Evolutionary conservation across 2,329 filamentous ascomycete species (phyloP).

Genomic region (Aschersonia sp.): DNA sequence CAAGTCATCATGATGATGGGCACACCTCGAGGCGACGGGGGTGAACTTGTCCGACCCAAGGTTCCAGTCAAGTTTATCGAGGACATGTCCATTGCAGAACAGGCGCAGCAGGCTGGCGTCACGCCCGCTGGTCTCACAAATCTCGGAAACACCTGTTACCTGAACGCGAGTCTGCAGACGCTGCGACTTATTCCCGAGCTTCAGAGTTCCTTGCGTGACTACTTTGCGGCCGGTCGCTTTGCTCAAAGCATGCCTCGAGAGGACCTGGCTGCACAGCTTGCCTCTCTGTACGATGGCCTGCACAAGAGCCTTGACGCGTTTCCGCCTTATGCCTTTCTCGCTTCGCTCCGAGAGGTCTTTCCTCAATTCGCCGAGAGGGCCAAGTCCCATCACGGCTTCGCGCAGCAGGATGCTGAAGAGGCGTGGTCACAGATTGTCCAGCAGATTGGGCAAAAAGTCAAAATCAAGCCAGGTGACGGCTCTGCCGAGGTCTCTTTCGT

Average conservation of each 20-base stretch:
- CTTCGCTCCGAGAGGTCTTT: slow-evolving; percentile 62
- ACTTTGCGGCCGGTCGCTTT: slow-evolving; percentile 15
- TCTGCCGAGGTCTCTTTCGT: slow-evolving; percentile 56
- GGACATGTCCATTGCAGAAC: slow-evolving; percentile 94
- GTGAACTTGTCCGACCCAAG: slow-evolving; percentile 54
- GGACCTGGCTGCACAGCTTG: slow-evolving; percentile 65
- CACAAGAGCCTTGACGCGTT: slow-evolving; percentile 78
- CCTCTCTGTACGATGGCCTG: slow-evolving; percentile 82
- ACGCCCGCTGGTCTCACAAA: slow-evolving; percentile 83
- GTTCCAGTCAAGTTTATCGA: slow-evolving; percentile 81
- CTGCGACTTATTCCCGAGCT: slow-evolving; percentile 82
- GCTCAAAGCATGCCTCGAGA: slow-evolving; percentile 30
- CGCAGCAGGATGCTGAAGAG: slow-evolving; percentile 98
- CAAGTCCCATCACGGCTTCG: slow-evolving; percentile 69
- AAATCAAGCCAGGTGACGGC: slow-evolving; percentile 37
- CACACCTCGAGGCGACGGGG: slow-evolving; percentile 51
- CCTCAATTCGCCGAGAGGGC: slow-evolving; percentile 89
- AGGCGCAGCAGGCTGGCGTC: slow-evolving; percentile 68
- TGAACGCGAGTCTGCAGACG: slow-evolving; percentile 94
- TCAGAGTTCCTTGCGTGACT: slow-evolving; percentile 60
- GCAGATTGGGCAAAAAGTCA: slow-evolving; percentile 66
- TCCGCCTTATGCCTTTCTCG: slow-evolving; percentile 69
- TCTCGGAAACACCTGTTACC: slow-evolving; percentile 94
- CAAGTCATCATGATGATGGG: slow-evolving; percentile 96
- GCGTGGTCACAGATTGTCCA: slow-evolving; percentile 93